Base-by-base conservation (phyloP, 2,329 filamentous ascomycete genomes). In the Dactylellina sp. region DNA sequence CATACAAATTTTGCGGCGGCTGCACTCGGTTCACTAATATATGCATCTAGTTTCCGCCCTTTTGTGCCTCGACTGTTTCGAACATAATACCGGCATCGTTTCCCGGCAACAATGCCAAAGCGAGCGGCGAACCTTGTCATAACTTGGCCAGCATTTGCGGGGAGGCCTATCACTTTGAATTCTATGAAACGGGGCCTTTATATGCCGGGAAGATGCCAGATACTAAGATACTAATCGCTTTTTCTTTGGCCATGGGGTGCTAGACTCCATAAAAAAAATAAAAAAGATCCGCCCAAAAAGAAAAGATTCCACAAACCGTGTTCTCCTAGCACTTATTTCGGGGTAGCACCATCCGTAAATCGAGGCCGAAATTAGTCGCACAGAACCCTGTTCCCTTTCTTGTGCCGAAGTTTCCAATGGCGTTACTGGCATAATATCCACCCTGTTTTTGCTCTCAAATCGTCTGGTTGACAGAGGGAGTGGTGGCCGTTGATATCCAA, bases 111-210 rank as follows among this genome's bases (percentile, higher is more conserved):
- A 49, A 18, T 24, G 16, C 3, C 22, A 49, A 49, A 49, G 16
- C 53, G 32, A 50, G 57, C 46, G n/a, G 35, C n/a, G 24, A 55
- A 64, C 39, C 60, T 53, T 37, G 44, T 62, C 49, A 20, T 46
- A 52, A 55, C 60, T 32, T 32, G 24, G 22, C 20, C 25, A 37
- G 46, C 44, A 56, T 56, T 55, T 39, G 39, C 49, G 37, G 14
- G n/a, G 24, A 44, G n/a, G 46, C 18, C 39, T 14, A 42, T 11
- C 57, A 40, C 18, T 56, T 16, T 22, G 40, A 22, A 39, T 9
- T 40, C 18, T 52, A 37, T 46, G 28, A 64, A 55, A 57, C 52
- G 39, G 47, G 14, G 35, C 18, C 60, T 32, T 20, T 20, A 53
- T 40, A 52, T 52, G n/a, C 28, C 44, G 24, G 46, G 20, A 24